Evolutionary conservation across 257 asterid species (phyloP).

Genomic region (Striga asiatica): DNA sequence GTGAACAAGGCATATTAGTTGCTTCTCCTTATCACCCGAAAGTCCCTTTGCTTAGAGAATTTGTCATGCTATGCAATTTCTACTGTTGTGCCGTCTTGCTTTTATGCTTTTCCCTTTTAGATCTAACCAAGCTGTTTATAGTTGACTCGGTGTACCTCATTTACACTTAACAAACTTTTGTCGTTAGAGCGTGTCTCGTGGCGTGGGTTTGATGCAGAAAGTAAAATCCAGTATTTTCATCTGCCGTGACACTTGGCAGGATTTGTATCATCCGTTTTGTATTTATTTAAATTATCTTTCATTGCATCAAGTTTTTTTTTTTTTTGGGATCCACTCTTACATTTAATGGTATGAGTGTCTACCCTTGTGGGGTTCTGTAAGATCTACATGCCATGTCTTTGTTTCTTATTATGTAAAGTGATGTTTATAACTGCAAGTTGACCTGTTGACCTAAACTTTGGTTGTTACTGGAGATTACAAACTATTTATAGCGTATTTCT

Average conservation of each 20-base stretch:
- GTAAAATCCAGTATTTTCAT: not conserved
- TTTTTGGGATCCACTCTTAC: constrained; percentile 3
- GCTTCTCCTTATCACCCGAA: not conserved
- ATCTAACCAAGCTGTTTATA: not conserved
- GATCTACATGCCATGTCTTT: too few species aligned
- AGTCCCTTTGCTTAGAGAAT: not conserved
- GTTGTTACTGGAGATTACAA: not conserved
- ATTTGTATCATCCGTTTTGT: not conserved
- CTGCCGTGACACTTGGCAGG: not conserved
- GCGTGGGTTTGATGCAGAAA: not conserved
- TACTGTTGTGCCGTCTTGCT: not conserved
- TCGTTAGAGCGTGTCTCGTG: not conserved
- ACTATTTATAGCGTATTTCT: not conserved
- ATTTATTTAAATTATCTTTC: not conserved
- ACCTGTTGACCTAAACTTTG: constrained; percentile 4
- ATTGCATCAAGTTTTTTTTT: constrained; percentile 4
- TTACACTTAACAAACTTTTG: not conserved
- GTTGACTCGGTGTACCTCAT: not conserved
- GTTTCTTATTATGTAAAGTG: not conserved
- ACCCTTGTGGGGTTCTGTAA: too few species aligned
- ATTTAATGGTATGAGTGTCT: not conserved
- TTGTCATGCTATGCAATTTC: not conserved
- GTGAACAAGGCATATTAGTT: not conserved
- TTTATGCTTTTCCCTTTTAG: not conserved
- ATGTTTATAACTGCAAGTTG: not conserved